Base-by-base conservation (phyloP, 805 yeast species). In the Lipomyces orientalis region DNA sequence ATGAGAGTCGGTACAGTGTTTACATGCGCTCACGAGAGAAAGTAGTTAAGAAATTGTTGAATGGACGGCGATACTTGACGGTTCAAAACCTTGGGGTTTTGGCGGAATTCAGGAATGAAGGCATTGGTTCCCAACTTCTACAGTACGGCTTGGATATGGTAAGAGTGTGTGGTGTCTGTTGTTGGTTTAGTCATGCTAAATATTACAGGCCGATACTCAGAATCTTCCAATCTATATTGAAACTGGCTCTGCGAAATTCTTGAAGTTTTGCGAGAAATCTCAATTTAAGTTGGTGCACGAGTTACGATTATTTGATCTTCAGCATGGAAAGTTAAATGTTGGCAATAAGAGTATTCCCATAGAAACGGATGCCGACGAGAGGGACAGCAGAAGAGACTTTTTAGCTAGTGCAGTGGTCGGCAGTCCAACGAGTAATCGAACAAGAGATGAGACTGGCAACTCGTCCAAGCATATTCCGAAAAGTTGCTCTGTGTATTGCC, bases 141-240 rank as follows among this genome's bases (percentile, higher is more conserved):
- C 62, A 65, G 31, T 68, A 68, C 49, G 71, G 71, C 9, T 37
- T 62, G 8, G 71, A 68, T 58, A 65, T 68, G 71, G 66, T 64
- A 31, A 14, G 60, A 29, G 22, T 16, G 8, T 1, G 12, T 16
- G 16, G 19, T 55, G 7, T 58, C 19, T 14, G 5, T 22, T 22
- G 12, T 35, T 10, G 10, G 33, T 19, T 62, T 19, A 16, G 4
- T 55, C 56, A 16, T 46, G 43, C 54, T 43, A 46, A 46, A 9
- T 7, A 29, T 34, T 33, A 14, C n/a, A 58, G 66, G 69, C 69
- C n/a, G 71, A 68, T 43, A 65, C 66, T 16, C 66, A 60, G 43
- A 65, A 65, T 52, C 54, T 68, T 10, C 71, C 71, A 25, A 68
- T 68, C 7, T 65, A 43, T 55, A n/a, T 61, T 16, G 64, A 62